phyloP scores from a whole-genome alignment of 1,284 basidiomycete species.

The Leccinum laetum region DNA sequence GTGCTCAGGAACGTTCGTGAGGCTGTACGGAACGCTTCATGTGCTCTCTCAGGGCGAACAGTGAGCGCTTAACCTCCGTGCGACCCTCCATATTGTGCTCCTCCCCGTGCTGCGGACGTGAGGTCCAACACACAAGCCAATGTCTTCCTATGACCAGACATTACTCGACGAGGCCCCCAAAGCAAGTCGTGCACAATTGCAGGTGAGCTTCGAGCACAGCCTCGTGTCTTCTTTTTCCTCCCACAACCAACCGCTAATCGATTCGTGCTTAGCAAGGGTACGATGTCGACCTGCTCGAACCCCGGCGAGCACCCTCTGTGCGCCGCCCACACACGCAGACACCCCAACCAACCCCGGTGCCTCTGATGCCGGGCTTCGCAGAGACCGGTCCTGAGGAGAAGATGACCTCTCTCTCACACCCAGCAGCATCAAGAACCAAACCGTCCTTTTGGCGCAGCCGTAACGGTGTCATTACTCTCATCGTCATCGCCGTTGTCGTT shows the following conservation, averaged over 20 bases:
- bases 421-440: constrained; percentile 2
- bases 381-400: constrained; percentile 24
- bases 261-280: constrained; percentile 47
- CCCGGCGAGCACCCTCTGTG: constrained; percentile 19
- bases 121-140: constrained; percentile 4
- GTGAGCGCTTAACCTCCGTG: constrained; percentile 20
- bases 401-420: neutral
- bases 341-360: constrained; percentile 2
- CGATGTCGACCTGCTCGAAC: constrained; percentile 46
- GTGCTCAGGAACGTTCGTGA: constrained; percentile 17
- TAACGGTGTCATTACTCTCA: constrained; percentile 39
- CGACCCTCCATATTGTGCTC: constrained; percentile 1
- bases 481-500: constrained; percentile 39
- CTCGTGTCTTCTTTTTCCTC: neutral
- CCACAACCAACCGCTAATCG: neutral
- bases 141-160: constrained; percentile 43
- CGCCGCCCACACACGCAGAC: constrained; percentile 14
- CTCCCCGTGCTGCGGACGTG: neutral
- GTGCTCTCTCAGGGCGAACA: neutral
- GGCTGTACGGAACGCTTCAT: constrained; percentile 23
- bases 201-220: constrained; percentile 35
- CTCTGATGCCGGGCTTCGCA: constrained; percentile 4
- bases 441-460: constrained; percentile 32
- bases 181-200: constrained; percentile 45
- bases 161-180: constrained; percentile 44